Evolutionary conservation across 805 yeast species (phyloP).

Genomic region (Candida pseudoglaebosa): DNA sequence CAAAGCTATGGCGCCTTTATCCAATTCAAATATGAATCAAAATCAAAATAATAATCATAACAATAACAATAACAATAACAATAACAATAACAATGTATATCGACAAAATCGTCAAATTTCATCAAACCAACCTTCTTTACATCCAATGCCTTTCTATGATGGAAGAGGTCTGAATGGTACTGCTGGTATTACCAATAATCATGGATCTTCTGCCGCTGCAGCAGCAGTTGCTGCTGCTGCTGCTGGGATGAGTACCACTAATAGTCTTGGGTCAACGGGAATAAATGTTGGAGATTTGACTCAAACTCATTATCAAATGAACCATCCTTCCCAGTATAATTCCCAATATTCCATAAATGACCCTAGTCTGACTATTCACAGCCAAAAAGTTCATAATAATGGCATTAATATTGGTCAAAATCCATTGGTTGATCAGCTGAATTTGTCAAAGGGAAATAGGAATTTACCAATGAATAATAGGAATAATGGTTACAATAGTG

Average conservation of each 20-base stretch:
- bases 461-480: too few species aligned
- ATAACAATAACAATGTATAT: neutral
- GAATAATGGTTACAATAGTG: too few species aligned
- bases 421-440: neutral
- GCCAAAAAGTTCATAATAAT: neutral
- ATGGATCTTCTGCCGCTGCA: too few species aligned
- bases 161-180: neutral
- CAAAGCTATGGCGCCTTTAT: neutral
- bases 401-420: neutral
- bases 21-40: too few species aligned
- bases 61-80: slow-evolving; percentile 5
- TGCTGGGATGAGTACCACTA: too few species aligned
- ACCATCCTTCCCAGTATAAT: neutral
- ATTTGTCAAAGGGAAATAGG: neutral
- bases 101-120: slow-evolving; percentile 1
- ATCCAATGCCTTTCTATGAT: neutral
- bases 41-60: too few species aligned
- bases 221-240: too few species aligned
- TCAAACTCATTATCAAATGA: neutral
- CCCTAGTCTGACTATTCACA: neutral
- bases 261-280: too few species aligned
- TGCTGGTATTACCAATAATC: neutral
- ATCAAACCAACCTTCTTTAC: slow-evolving; percentile 1
- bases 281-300: neutral
- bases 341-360: too few species aligned